These are phyloP conservation scores for Pyrenochaeta sp. DNA, from an alignment of 2,329 filamentous ascomycete species.

Conservation along the genomic window DNA sequence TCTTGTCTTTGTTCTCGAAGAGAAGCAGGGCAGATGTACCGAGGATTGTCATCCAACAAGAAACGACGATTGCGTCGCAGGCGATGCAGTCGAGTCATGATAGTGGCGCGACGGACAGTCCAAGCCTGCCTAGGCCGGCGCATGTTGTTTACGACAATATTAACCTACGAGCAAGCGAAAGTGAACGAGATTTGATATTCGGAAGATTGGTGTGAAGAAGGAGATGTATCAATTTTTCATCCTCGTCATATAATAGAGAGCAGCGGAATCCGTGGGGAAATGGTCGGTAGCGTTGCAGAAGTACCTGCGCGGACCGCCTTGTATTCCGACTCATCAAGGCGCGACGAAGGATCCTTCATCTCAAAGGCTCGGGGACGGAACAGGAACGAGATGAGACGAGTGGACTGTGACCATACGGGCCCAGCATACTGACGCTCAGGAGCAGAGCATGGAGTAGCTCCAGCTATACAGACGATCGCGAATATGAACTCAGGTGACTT, in stretches of 20 bases:
- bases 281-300: background rate
- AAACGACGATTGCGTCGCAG: constrained; percentile 27
- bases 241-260: background rate
- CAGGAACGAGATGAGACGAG: background rate
- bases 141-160: constrained; percentile 24
- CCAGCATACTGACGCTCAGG: background rate
- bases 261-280: background rate
- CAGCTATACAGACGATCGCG: background rate
- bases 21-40: constrained; percentile 15
- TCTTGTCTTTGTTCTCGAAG: constrained; percentile 25
- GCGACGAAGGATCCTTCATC: background rate
- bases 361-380: background rate
- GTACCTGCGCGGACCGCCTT: background rate
- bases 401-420: background rate
- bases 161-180: constrained; percentile 13
- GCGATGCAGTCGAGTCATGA: constrained; percentile 28
- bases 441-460: background rate
- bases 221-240: background rate
- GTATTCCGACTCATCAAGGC: background rate
- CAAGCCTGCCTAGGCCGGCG: constrained; percentile 27
- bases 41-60: constrained; percentile 36
- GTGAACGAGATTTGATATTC: constrained; percentile 26
- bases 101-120: constrained; percentile 27
- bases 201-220: constrained; percentile 24
- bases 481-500: background rate